Evolutionary conservation across 148 eudicot species (phyloP).

Genomic region (Pouteria glomerata): DNA sequence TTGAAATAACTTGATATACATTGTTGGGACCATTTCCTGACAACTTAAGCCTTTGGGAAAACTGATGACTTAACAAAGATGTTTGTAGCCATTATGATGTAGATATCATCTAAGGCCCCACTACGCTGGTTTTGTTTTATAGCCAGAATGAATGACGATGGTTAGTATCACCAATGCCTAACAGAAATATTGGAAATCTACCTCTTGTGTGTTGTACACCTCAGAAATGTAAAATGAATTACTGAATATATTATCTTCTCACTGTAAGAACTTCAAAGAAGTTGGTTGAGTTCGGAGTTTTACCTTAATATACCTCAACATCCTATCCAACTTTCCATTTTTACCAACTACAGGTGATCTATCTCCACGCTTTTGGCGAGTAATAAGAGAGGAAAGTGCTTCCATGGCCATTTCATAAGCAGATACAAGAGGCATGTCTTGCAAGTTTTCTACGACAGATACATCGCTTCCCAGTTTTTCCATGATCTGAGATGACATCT

Average conservation of each 20-base stretch:
- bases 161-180: too few species aligned
- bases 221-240: background rate
- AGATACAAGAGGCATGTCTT: conserved; percentile 29
- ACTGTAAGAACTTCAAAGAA: background rate
- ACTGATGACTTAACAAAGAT: too few species aligned
- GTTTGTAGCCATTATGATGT: too few species aligned
- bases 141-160: too few species aligned
- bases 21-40: too few species aligned
- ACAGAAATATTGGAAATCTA: too few species aligned
- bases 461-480: conserved; percentile 26
- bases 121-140: too few species aligned
- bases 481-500: conserved; percentile 31
- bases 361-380: conserved; percentile 57
- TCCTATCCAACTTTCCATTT: conserved; percentile 64
- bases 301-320: conserved; percentile 78
- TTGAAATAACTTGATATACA: too few species aligned
- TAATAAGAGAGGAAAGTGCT: conserved; percentile 79
- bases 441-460: conserved; percentile 17
- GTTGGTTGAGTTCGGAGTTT: background rate
- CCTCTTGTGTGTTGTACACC: background rate
- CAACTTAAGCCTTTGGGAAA: too few species aligned
- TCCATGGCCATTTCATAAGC: conserved; percentile 76
- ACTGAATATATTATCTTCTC: background rate
- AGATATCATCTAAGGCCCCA: too few species aligned
- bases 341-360: conserved; percentile 28